Base-by-base conservation (phyloP, 768 basidiomycete species). In the Coprinopsis marcescibilis region DNA sequence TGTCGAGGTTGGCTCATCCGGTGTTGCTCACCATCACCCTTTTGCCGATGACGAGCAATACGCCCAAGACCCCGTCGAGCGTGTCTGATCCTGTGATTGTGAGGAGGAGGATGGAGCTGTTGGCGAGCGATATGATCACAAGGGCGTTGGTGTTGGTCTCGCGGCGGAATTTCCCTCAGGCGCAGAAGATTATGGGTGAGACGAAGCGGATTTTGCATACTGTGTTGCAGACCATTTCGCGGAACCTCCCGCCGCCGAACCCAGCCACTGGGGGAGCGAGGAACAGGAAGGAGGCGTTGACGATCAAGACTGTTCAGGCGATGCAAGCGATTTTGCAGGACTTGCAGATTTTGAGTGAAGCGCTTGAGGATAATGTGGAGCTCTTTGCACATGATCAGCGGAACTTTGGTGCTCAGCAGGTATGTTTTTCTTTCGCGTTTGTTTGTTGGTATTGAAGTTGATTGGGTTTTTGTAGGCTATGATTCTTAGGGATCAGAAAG, bases 381-480 rank as follows among this genome's bases (percentile, higher is more conserved):
- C 58, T 89, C 64, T 99, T 99, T 68, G 92, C 89, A 25, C 83
- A 89, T 59, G 91, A 94, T 63, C 88, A 93, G 59, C 76, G 94
- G 46, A 96, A 96, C 65, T 93, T 92, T 64, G 93, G 91, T 45
- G 94, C 96, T 47, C 96, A 99, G 62, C 96, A 96, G 82, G 91
- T 91, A 52, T 47, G 71, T 65, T 44, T 38, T 25, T 34, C 12
- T 23, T 19, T 17, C 33, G 50, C 3, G 20, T 33, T n/a, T 48
- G 13, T 17, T 23, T 15, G 46, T 23, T 38, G 17, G 29, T 34
- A 23, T 33, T 33, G 29, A 13, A 20, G 33, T 30, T 50, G 21
- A 51, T 50, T 26, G 33, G 12, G 4, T 35, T 42, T 15, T 55
- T 19, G 45, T 53, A 95, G 89, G 95, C 95, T 14, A 94, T 96